Base-by-base conservation (phyloP, 257 asterid species). In the Vinca minor region DNA sequence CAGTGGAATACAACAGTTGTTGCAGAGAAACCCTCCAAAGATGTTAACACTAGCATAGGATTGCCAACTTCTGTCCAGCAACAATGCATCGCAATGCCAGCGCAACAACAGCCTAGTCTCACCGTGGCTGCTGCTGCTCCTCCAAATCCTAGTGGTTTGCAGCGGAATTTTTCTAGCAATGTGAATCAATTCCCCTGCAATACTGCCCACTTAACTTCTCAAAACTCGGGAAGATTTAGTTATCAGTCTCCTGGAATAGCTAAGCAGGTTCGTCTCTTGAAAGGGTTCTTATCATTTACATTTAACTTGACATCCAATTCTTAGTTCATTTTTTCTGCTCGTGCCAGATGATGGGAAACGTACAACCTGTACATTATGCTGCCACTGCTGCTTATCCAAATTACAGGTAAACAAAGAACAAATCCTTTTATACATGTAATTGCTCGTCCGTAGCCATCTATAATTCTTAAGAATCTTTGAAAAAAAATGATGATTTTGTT, bases 301-400 rank as follows among this genome's bases (percentile, higher is more conserved):
- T 18, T 34, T 3, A 28, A 39, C 31, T 53, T 31, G 52, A 29
- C 26, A 12, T 25, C 26, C 29, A 42, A 10, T 69, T 35, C 74
- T 38, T 26, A 59, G 35, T 49, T 38, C 8, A 53, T 0, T 3
- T n/a, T 63, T 23, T 35, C 32, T 52, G 67, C 34, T 60, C 32
- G 20, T 39, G 39, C 20, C 48, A 76, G 81, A 71, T 59, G 81
- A 71, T 59, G 54, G 74, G 77, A 64, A 60, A 63, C 67, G 8
- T 11, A 38, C 73, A 54, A 44, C 65, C 70, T 54, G 1, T 54
- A 36, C 42, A 68, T 28, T 62, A 55, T 52, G 9, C 11, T 26
- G 5, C 69, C 17, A 26, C 63, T 28, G 41, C 72, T 3, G 39
- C 76, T 59, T 42, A 42, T 68, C 49, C 63, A 59, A 55, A 41